phyloP scores from a whole-genome alignment of 2,329 filamentous ascomycete species.

The Chalara sp. region DNA sequence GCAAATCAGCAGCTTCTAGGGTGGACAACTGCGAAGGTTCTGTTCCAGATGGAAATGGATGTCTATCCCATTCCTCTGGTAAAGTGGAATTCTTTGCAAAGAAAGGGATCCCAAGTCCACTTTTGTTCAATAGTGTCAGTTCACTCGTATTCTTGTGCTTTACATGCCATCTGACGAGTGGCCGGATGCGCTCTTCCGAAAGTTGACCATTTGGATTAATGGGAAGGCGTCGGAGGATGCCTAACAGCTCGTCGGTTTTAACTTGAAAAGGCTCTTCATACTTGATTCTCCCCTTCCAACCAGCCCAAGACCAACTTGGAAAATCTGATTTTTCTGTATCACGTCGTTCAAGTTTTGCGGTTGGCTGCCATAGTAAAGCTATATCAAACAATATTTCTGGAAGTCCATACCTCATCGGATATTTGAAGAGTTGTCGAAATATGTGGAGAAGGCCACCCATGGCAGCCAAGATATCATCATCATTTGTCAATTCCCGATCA shows the following conservation, averaged over 20 bases:
- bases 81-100: neutral
- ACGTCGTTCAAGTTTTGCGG: neutral
- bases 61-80: neutral
- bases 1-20: neutral
- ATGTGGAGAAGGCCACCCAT: slow-evolving; percentile 21
- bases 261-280: neutral
- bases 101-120: neutral
- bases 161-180: neutral
- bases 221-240: neutral
- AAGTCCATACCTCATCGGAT: slow-evolving; percentile 15
- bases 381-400: slow-evolving; percentile 29
- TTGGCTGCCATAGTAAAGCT: slow-evolving; percentile 28
- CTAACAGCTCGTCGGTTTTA: neutral
- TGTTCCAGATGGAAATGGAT: neutral
- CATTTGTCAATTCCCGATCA: neutral
- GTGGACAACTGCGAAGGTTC: neutral
- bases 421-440: slow-evolving; percentile 7
- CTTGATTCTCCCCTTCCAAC: slow-evolving; percentile 21
- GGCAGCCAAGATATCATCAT: slow-evolving; percentile 6
- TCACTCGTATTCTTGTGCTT: neutral
- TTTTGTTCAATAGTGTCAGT: neutral
- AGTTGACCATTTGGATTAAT: neutral
- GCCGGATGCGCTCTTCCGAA: neutral
- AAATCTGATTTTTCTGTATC: slow-evolving; percentile 15
- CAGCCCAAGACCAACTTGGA: slow-evolving; percentile 32